Percentiles rank a stretch among this genome's conserved stretches.
Evolutionary conservation across 352 stramenopile genomes (phyloP).

Genomic region (Phytophthora syringae): DNA sequence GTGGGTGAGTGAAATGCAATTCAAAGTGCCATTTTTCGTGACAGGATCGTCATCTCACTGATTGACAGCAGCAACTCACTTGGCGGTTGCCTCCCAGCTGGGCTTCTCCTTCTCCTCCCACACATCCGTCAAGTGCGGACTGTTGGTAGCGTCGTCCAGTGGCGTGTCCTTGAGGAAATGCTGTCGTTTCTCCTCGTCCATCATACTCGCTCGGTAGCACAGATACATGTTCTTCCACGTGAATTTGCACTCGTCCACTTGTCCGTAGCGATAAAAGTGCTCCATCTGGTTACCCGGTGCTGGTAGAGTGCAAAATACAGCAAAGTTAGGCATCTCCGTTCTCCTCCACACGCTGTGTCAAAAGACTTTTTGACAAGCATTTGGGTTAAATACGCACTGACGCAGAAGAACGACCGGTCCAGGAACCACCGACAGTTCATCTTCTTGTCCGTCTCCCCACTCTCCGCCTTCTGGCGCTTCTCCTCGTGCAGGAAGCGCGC

Average conservation of each 20-base stretch:
- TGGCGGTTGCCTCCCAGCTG: too few relatives aligned
- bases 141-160: slow-evolving; percentile 62
- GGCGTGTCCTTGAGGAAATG: slow-evolving; percentile 74
- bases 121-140: slow-evolving; percentile 60
- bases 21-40: slow-evolving; percentile 12
- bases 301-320: slow-evolving; percentile 31
- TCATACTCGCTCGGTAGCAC: slow-evolving; percentile 80
- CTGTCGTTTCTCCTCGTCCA: slow-evolving; percentile 78
- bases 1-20: slow-evolving; percentile 31
- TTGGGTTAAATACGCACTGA: slow-evolving; percentile 82
- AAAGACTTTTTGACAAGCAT: neutral
- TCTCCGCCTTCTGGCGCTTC: slow-evolving; percentile 39
- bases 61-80: too few relatives aligned
- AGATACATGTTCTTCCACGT: slow-evolving; percentile 86
- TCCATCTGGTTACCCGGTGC: slow-evolving; percentile 83
- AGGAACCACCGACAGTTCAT: slow-evolving; percentile 82
- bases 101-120: slow-evolving; percentile 74
- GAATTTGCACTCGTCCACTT: slow-evolving; percentile 79
- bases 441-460: slow-evolving; percentile 48
- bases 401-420: slow-evolving; percentile 82
- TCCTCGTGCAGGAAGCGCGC: slow-evolving; percentile 68
- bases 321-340: slow-evolving; percentile 11
- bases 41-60: too few relatives aligned
- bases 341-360: slow-evolving; percentile 26
- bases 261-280: slow-evolving; percentile 79